Conservation (phyloP, 2,329 filamentous ascomycete genomes). For the Trichoderma oligosporum region DNA sequence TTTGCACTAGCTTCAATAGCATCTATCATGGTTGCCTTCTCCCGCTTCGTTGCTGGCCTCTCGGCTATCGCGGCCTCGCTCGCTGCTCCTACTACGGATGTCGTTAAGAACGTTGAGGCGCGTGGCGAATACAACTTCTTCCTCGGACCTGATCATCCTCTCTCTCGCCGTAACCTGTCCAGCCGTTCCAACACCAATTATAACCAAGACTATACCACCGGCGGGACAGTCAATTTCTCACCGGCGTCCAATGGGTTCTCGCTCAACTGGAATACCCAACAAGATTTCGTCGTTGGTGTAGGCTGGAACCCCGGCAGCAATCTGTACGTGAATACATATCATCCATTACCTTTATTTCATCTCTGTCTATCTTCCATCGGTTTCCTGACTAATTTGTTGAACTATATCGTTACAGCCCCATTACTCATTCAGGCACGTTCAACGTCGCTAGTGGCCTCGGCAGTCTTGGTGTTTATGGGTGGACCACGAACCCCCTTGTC, state of each 20-base stretch:
- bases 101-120: background rate
- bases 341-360: too few species aligned
- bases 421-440: background rate
- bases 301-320: conserved; percentile 19
- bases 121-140: too few species aligned
- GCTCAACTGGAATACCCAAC: conserved; percentile 19
- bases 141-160: too few species aligned
- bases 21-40: background rate
- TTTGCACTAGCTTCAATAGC: too few species aligned
- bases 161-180: too few species aligned
- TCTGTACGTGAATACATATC: background rate
- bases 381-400: background rate
- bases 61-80: background rate
- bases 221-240: too few species aligned
- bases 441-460: conserved; percentile 29
- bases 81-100: background rate
- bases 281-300: conserved; percentile 23
- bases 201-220: too few species aligned
- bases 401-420: too few species aligned
- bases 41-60: background rate
- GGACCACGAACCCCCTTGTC: conserved; percentile 35
- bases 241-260: conserved; percentile 10
- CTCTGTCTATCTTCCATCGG: background rate
- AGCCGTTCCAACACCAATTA: too few species aligned
- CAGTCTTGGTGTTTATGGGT: conserved; percentile 40